Conservation (phyloP, 2,329 filamentous ascomycete genomes). For the Alternaria rosae region DNA sequence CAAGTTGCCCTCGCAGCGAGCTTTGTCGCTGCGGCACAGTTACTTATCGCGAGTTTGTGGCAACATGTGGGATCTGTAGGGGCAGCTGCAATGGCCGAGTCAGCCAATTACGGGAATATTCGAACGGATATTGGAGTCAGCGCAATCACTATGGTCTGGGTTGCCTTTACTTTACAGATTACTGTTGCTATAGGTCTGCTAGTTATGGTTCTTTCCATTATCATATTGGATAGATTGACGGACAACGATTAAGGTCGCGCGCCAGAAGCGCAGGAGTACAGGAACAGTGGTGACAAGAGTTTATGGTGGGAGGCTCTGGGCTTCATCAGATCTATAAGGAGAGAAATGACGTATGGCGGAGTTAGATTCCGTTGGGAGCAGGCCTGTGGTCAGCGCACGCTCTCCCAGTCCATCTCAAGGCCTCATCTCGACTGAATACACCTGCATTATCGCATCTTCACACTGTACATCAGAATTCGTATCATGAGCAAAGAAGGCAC, state of each 20-base stretch:
- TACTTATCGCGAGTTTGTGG: not conserved
- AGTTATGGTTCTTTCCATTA: not conserved
- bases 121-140: constrained; percentile 82
- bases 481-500: not conserved
- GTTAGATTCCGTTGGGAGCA: not conserved
- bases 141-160: constrained; percentile 53
- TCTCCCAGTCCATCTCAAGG: not conserved
- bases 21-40: not conserved
- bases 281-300: not conserved
- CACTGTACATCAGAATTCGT: not conserved
- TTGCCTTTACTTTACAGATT: not conserved
- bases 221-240: not conserved
- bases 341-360: not conserved
- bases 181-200: not conserved
- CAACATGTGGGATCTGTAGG: constrained; percentile 84
- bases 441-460: not conserved
- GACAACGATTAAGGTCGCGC: not conserved
- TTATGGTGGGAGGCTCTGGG: not conserved
- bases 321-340: not conserved
- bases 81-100: constrained; percentile 86
- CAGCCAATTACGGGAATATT: constrained; percentile 84
- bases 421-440: not conserved
- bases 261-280: not conserved
- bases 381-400: not conserved
- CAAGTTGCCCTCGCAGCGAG: not conserved